Conservation (phyloP, 2,329 filamentous ascomycete genomes). For the Lomentospora prolificans region DNA sequence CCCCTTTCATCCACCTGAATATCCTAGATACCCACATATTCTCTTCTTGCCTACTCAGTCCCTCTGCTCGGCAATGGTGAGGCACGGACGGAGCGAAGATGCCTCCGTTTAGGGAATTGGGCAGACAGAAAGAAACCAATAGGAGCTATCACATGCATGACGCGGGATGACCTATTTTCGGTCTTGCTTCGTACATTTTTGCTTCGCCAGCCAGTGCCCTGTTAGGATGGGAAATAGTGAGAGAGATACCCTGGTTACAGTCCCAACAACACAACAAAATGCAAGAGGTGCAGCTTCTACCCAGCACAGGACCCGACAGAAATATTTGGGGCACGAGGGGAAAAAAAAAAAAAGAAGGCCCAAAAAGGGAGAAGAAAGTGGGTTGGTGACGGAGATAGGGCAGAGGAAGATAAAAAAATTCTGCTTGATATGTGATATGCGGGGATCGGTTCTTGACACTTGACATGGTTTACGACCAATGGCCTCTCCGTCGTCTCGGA, state of each 20-base stretch:
- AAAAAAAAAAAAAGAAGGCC: background rate
- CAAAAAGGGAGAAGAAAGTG: too few species aligned
- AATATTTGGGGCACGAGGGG: background rate
- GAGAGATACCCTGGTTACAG: too few species aligned
- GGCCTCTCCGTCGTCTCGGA: too few species aligned
- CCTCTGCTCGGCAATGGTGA: background rate
- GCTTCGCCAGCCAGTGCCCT: too few species aligned
- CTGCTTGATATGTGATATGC: too few species aligned
- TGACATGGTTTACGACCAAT: too few species aligned
- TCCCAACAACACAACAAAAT: constrained; percentile 1
- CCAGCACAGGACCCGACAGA: background rate
- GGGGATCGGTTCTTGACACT: too few species aligned
- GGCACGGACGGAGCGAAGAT: background rate
- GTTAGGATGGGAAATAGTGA: too few species aligned
- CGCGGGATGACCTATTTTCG: background rate
- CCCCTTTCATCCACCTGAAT: background rate
- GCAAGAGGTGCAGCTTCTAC: background rate
- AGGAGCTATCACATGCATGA: background rate
- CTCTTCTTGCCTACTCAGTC: background rate
- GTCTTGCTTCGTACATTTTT: background rate
- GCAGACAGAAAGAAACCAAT: too few species aligned
- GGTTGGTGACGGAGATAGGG: too few species aligned
- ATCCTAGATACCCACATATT: background rate
- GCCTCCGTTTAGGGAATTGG: too few species aligned
- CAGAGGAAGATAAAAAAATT: too few species aligned